Percentiles rank a stretch among this genome's conserved stretches.
phyloP scores from a whole-genome alignment of 768 basidiomycete species.

The Filobasidium floriforme region DNA sequence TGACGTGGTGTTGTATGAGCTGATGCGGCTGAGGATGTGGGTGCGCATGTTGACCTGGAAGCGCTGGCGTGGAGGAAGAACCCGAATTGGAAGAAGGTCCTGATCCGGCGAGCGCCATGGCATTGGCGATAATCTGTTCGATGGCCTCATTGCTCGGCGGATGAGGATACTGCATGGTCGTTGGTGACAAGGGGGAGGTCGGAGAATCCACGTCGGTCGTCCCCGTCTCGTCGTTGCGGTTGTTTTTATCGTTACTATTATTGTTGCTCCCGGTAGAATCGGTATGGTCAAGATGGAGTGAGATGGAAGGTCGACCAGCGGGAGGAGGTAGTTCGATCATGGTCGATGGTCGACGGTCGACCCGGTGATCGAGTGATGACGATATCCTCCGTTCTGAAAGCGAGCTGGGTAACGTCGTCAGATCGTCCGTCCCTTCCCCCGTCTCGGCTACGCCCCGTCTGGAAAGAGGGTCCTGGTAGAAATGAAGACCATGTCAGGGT shows the following conservation, averaged over 20 bases:
- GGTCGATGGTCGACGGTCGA: too few species aligned
- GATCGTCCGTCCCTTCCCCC: too few species aligned
- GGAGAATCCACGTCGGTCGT: background rate
- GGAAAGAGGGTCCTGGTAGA: too few species aligned
- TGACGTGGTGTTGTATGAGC: conserved; percentile 4
- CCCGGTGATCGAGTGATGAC: too few species aligned
- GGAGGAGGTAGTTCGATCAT: too few species aligned
- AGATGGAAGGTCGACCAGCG: too few species aligned
- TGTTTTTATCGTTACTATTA: background rate
- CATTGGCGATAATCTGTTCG: conserved; percentile 22
- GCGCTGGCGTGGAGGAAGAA: background rate
- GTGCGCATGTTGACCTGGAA: background rate
- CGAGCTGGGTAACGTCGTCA: too few species aligned
- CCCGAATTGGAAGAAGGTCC: conserved; percentile 1
- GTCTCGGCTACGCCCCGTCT: too few species aligned
- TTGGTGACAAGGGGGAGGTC: background rate
- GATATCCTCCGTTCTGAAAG: too few species aligned
- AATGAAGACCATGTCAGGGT: too few species aligned
- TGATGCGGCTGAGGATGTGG: background rate
- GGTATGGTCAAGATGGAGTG: background rate
- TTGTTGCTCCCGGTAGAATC: background rate
- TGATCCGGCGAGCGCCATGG: conserved; percentile 22
- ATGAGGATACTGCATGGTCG: background rate
- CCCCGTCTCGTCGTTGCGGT: background rate
- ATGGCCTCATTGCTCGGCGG: conserved; percentile 21